phyloP scores from a whole-genome alignment of 495 filamentous ascomycete genomes.

The Pseudotulostoma volvatum region DNA sequence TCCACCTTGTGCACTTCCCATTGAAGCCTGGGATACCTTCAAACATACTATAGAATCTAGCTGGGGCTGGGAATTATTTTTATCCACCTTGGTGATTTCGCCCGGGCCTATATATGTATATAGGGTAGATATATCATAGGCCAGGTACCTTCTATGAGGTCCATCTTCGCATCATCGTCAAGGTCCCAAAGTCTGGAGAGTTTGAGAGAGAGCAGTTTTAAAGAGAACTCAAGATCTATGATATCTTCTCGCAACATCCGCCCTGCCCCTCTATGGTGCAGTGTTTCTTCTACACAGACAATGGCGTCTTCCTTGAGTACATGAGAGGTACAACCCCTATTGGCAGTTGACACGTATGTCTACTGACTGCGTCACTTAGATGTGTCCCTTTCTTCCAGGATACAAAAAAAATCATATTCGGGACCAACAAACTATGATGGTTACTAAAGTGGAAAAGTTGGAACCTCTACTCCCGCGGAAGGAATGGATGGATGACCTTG shows the following conservation, averaged over 20 bases:
- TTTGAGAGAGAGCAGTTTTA: slow-evolving; percentile 19
- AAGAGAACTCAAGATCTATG: slow-evolving; percentile 19
- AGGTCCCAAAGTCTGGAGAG: slow-evolving; percentile 18
- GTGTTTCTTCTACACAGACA: slow-evolving; percentile 15
- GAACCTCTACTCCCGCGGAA: slow-evolving; percentile 18
- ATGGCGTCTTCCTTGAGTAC: slow-evolving; percentile 26
- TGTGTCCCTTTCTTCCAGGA: slow-evolving; percentile 11
- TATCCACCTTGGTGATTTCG: too few species aligned
- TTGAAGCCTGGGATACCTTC: too few species aligned
- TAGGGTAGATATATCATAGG: too few species aligned
- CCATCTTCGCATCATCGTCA: slow-evolving; percentile 24
- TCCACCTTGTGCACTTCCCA: too few species aligned
- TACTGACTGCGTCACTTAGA: too few species aligned
- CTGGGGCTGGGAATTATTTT: too few species aligned
- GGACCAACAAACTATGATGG: slow-evolving; percentile 10
- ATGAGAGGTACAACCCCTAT: slow-evolving; percentile 16
- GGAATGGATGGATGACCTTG: slow-evolving; percentile 25
- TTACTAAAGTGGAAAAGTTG: slow-evolving; percentile 17
- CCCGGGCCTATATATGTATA: too few species aligned
- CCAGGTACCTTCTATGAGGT: slow-evolving; percentile 27
- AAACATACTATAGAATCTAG: too few species aligned
- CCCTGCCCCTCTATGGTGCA: slow-evolving; percentile 19
- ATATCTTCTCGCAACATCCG: too few species aligned
- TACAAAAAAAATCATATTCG: slow-evolving; percentile 13
- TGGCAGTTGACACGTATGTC: not conserved